phyloP scores from a whole-genome alignment of 192 early-diverging fungal genomes.

The Pilaira anomala region DNA sequence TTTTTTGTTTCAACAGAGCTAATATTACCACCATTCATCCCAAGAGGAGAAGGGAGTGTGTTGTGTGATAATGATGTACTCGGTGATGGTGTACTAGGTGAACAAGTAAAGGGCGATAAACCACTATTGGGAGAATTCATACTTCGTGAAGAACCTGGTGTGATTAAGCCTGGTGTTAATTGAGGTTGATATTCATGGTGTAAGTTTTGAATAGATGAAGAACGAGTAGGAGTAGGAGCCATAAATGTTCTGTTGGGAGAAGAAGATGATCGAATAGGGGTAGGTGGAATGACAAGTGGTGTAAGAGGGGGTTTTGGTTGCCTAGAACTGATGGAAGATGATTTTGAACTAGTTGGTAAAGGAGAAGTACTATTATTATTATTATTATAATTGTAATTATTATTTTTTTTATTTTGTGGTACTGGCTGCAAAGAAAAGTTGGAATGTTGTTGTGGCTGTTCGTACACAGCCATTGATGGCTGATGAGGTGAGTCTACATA shows the following conservation, averaged over 20 bases:
- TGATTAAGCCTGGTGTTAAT: slow-evolving; percentile 7
- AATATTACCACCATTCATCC: not conserved
- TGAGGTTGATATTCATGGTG: not conserved
- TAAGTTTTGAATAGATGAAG: slow-evolving; percentile 11
- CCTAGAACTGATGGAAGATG: slow-evolving; percentile 6
- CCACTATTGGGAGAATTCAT: not conserved
- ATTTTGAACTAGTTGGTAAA: not conserved
- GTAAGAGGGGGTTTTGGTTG: slow-evolving; percentile 18
- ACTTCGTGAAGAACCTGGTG: slow-evolving; percentile 8
- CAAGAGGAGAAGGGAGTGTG: not conserved
- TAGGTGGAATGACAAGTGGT: slow-evolving; percentile 34
- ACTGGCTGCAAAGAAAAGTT: slow-evolving; percentile 16
- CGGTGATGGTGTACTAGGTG: not conserved
- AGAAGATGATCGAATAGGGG: slow-evolving; percentile 18
- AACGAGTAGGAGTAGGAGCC: not conserved
- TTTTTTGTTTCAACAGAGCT: not conserved
- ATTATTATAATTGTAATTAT: not conserved
- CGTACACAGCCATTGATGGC: not conserved
- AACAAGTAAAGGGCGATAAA: not conserved
- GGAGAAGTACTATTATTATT: not conserved
- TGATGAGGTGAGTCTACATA: not conserved
- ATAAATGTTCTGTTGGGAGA: not conserved
- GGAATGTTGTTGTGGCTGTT: not conserved
- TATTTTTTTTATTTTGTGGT: slow-evolving; percentile 9
- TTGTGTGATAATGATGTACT: not conserved